phyloP scores from a whole-genome alignment of 1,284 basidiomycete genomes.

The Phellopilus nigrolimitatus region DNA sequence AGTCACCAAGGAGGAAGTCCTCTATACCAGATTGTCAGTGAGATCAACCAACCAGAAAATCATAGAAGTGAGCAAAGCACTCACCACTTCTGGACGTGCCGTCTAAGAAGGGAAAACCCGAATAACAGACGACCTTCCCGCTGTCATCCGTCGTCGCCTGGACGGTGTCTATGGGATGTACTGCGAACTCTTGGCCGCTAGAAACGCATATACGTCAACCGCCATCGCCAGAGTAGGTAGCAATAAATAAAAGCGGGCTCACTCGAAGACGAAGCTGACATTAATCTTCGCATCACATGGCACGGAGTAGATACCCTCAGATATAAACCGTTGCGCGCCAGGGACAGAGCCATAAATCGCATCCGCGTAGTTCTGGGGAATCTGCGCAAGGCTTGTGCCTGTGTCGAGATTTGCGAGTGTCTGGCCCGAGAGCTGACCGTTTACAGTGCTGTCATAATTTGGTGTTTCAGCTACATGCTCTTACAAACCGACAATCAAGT shows the following conservation, averaged over 20 bases:
- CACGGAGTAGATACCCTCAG: constrained; percentile 18
- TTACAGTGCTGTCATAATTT: neutral
- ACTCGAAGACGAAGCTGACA: constrained; percentile 18
- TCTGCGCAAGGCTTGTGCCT: constrained; percentile 18
- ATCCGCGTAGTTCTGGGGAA: constrained; percentile 17
- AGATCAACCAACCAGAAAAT: neutral
- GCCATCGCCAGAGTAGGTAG: no score
- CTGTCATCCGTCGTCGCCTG: constrained; percentile 11
- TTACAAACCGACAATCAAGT: neutral
- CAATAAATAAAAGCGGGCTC: no score
- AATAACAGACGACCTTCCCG: constrained; percentile 14
- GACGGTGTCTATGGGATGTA: constrained; percentile 21
- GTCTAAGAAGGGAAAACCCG: constrained; percentile 9
- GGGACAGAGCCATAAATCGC: constrained; percentile 21
- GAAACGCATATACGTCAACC: neutral
- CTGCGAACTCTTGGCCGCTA: constrained; percentile 16
- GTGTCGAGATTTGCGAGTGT: constrained; percentile 22
- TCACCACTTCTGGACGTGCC: constrained; percentile 1
- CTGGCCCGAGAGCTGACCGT: constrained; percentile 11
- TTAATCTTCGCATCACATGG: constrained; percentile 19
- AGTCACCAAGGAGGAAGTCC: constrained; percentile 21
- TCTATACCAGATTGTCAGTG: neutral
- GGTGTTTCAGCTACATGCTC: neutral
- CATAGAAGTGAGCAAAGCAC: neutral
- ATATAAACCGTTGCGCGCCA: constrained; percentile 14